Base-by-base conservation (phyloP, 495 filamentous ascomycete species). In the Sphaerosporella brunnea region DNA sequence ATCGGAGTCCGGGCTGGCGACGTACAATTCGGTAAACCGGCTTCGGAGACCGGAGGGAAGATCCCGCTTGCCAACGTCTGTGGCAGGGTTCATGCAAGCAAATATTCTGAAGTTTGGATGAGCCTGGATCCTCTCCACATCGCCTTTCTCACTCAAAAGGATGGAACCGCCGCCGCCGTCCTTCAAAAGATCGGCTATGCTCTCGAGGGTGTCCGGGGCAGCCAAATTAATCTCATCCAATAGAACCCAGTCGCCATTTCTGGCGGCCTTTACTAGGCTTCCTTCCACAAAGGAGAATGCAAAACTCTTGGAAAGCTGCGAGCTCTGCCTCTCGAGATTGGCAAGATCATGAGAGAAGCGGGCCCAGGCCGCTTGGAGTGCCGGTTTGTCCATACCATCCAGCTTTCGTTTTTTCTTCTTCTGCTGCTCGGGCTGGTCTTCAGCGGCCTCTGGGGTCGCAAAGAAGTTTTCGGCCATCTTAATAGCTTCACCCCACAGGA, bases 31-130 rank as follows among this genome's bases (percentile, higher is more conserved):
- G 0, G 88, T 94, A 59, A 99, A 99, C 16, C 85, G 72, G 36
- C 82, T 86, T 21, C 84, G 69, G 24, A 92, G 68, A 3, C 90
- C 84, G 43, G 79, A 73, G 0, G 86, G 87, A 2, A 99, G 69
- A 61, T 96, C 90, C 47, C 84, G 75, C 66, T 96, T 99, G 25
- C 92, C 92, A 48, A 93, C 74, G 69, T 99, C 92, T 10, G 88
- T 96, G 9, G 92, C 88, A 36, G 92, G 92, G 58, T 99, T 99
- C 92, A 99, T 99, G 36, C 90, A 90, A 20, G 82, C 92, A 63
- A 99, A 96, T 20, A 99, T 80, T 25, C 92, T 78, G 62, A 99
- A 99, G 54, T 94, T 74, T 2, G 83, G 80, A 61, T 99, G 90
- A 1, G 86, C 87, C 44, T 78, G 74, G 7, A 96, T 77, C 36